Base-by-base conservation (phyloP, 345 rosid genomes). In the Lagerstroemia speciosa region DNA sequence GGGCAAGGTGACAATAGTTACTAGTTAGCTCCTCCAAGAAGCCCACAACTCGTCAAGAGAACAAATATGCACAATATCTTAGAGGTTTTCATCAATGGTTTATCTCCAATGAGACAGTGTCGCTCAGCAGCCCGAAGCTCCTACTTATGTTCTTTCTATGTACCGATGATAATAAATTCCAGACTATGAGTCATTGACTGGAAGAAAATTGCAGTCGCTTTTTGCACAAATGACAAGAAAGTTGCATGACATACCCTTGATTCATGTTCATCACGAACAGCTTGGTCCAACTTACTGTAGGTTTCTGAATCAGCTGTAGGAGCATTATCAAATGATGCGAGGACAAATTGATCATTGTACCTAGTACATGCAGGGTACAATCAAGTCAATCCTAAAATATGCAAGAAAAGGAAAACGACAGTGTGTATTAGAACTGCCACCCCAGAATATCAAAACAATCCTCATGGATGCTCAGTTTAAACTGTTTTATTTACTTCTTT, bases 241-340 rank as follows among this genome's bases (percentile, higher is more conserved):
- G 40, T 38, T 65, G 26, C 32, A n/a, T 27, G 34, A 78, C 92
- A 76, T 60, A 92, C 99, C 92, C 78, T 84, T 74, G 98, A 82
- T 81, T 92, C 99, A 81, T 86, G 80, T 68, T 75, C 86, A 63
- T 91, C 98, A 76, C 96, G 93, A 71, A 79, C 67, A 75, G 88
- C 81, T 73, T 72, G 75, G 76, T 86, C 78, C 74, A 94, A 66
- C 83, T 92, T 92, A 75, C 84, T 78, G 74, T 83, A 94, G 71
- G 46, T 55, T 79, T 88, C 93, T 66, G 97, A 86, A 80, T 88
- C 98, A 67, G 87, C 89, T 24, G 98, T 94, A 45, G 99, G 98
- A 77, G 93, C 90, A 84, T 79, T 73, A 79, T 92, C 99, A 78
- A 94, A 89, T 65, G 87, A 61, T 20, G 84, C 96, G 15, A 83